These are phyloP conservation scores for Pythium brachiatum DNA, from an alignment of 352 stramenopile genomes.

Conservation along the genomic window DNA sequence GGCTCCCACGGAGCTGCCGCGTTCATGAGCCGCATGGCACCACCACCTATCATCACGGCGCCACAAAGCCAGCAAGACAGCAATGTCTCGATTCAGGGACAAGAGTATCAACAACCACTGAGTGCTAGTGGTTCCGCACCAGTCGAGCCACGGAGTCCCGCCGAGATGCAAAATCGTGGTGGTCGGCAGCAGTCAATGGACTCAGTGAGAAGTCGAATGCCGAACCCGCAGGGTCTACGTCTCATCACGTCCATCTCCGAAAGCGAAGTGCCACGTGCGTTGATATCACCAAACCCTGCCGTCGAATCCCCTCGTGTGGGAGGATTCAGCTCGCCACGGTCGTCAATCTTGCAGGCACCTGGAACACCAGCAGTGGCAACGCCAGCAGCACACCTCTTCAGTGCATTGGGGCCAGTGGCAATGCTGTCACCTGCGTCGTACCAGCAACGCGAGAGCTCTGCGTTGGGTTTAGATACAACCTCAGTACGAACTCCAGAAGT, in stretches of 20 bases:
- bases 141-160: conserved; percentile 65
- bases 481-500: conserved; percentile 36
- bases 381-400: conserved; percentile 51
- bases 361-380: conserved; percentile 60
- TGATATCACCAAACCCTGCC: conserved; percentile 84
- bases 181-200: conserved; percentile 30
- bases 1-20: not conserved
- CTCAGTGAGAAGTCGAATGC: conserved; percentile 28
- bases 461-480: conserved; percentile 27
- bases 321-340: conserved; percentile 76
- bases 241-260: conserved; percentile 82
- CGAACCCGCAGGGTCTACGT: conserved; percentile 58
- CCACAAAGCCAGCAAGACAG: conserved; percentile 36
- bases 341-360: conserved; percentile 62
- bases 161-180: conserved; percentile 82
- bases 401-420: conserved; percentile 34
- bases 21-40: conserved; percentile 23
- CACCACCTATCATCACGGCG: conserved; percentile 53
- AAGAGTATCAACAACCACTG: conserved; percentile 75
- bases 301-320: conserved; percentile 79
- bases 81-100: conserved; percentile 44
- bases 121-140: conserved; percentile 19
- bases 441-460: conserved; percentile 71
- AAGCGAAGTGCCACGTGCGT: conserved; percentile 70
- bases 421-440: conserved; percentile 80